A percentile compares a stretch with the other conserved stretches of the same genome.
Evolutionary conservation across 1,284 basidiomycete species (phyloP).

Genomic region (Moniliella sp.): DNA sequence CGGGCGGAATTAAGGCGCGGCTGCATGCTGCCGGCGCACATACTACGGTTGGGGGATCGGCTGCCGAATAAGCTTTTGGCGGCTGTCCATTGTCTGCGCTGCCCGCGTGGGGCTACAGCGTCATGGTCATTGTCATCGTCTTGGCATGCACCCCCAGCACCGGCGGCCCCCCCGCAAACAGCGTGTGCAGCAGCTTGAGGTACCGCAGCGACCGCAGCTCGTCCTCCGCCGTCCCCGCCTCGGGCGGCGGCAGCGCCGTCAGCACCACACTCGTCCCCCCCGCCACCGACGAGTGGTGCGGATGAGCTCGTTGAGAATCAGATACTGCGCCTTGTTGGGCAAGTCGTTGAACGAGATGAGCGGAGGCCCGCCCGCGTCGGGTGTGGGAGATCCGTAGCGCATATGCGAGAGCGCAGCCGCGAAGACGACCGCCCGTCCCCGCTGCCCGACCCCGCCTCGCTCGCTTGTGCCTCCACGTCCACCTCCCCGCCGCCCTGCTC

Average conservation of each 20-base stretch:
- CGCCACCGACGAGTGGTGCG: slow-evolving; percentile 13
- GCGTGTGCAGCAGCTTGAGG: slow-evolving; percentile 21
- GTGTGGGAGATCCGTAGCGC: no score
- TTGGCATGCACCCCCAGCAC: not conserved
- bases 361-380: slow-evolving; percentile 6
- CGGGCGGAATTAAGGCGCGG: no score
- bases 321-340: slow-evolving; percentile 30
- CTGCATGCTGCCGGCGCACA: no score
- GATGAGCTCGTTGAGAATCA: slow-evolving; percentile 27
- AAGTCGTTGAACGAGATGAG: slow-evolving; percentile 26
- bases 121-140: not conserved
- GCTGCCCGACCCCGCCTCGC: no score
- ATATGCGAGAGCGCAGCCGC: no score
- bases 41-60: no score
- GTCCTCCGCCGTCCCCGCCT: slow-evolving; percentile 19
- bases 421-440: slow-evolving; percentile 1
- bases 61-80: no score
- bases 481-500: no score
- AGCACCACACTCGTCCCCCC: slow-evolving; percentile 25
- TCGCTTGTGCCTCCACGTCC: no score
- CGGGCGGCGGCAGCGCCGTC: slow-evolving; percentile 28
- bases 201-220: slow-evolving; percentile 14
- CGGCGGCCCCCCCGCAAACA: slow-evolving; percentile 25
- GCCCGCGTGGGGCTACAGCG: no score
- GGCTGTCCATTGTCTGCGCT: no score